Evolutionary conservation across 2,329 filamentous ascomycete genomes (phyloP).

Genomic region (Cladosporium sp.): DNA sequence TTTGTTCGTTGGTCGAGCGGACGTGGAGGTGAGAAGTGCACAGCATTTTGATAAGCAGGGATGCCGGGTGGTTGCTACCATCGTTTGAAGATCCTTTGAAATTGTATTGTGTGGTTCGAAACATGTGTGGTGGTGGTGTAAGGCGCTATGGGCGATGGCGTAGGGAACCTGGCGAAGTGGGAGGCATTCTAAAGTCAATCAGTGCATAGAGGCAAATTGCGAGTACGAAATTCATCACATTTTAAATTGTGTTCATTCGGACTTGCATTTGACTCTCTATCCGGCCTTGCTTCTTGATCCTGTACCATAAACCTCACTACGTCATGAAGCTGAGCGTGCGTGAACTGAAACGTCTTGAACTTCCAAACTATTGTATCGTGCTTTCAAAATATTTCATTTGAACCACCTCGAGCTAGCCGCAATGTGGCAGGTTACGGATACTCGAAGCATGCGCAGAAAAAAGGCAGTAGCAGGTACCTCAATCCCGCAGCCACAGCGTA

Average conservation of each 20-base stretch:
- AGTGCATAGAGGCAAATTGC: background rate
- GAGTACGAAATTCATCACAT: background rate
- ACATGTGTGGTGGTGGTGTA: no score
- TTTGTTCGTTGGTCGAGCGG: no score
- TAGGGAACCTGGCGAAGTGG: background rate
- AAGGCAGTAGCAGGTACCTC: constrained; percentile 14
- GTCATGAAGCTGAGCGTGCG: constrained; percentile 8
- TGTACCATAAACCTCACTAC: constrained; percentile 9
- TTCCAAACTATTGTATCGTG: constrained; percentile 12
- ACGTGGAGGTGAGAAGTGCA: no score
- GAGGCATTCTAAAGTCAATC: background rate
- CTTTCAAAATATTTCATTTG: constrained; percentile 14
- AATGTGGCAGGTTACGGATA: constrained; percentile 12
- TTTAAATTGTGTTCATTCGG: background rate
- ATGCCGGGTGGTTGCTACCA: no score
- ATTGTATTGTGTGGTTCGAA: no score
- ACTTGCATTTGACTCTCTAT: constrained; percentile 8
- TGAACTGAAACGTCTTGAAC: constrained; percentile 12
- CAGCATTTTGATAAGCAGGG: no score
- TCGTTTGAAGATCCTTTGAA: no score
- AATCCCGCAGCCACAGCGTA: constrained; percentile 13
- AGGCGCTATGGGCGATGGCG: no score
- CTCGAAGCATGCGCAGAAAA: constrained; percentile 13
- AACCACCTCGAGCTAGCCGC: constrained; percentile 14
- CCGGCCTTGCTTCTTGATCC: background rate